Conservation (phyloP, 192 early-diverging fungal species). For the Podila epicladia region DNA sequence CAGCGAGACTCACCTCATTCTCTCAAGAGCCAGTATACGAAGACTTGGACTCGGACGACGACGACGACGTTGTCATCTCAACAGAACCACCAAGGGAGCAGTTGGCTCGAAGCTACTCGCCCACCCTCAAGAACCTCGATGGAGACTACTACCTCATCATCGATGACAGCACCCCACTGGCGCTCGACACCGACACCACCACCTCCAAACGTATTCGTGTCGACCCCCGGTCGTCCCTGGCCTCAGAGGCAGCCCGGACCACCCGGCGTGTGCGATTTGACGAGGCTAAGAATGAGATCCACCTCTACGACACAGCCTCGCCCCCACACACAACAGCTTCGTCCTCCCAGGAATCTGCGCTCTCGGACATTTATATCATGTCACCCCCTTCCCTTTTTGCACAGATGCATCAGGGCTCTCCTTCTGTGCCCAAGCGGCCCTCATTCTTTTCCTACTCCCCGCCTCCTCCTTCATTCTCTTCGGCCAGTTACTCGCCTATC, state of each 20-base stretch:
- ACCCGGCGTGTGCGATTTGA: conserved; percentile 32
- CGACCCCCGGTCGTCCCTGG: not conserved
- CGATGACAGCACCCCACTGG: not conserved
- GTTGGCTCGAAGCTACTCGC: conserved; percentile 1
- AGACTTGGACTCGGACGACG: not conserved
- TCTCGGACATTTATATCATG: conserved; percentile 2
- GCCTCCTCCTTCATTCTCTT: conserved; percentile 20
- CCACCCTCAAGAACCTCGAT: not conserved
- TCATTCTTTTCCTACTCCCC: conserved; percentile 17
- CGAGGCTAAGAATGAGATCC: conserved; percentile 16
- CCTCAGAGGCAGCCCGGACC: not conserved
- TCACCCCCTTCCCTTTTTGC: not conserved
- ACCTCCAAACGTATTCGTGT: not conserved
- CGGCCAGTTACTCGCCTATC: conserved; percentile 10
- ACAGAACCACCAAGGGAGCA: not conserved
- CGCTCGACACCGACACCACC: not conserved
- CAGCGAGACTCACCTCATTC: not conserved
- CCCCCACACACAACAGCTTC: conserved; percentile 8
- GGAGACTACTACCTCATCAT: not conserved
- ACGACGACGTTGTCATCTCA: not conserved
- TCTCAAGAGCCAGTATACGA: conserved; percentile 1
- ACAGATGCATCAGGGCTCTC: conserved; percentile 6
- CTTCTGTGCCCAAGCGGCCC: conserved; percentile 22
- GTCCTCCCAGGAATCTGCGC: not conserved
- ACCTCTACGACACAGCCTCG: conserved; percentile 9